A percentile compares a stretch with the other conserved stretches of the same genome.
Evolutionary conservation across 2,329 filamentous ascomycete species (phyloP).

Genomic region (Huntiella omanensis): DNA sequence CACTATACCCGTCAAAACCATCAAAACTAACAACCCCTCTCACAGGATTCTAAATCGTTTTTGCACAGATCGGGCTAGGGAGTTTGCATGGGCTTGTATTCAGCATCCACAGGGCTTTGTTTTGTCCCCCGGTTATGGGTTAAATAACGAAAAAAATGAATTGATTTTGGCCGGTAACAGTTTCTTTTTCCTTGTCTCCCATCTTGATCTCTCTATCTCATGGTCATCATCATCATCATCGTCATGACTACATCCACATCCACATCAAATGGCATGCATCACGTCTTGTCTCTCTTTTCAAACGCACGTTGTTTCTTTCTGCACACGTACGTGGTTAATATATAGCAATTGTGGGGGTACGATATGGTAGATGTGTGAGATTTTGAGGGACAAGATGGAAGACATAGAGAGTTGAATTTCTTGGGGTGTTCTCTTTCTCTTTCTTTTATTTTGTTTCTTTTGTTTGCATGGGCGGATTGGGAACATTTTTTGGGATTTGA

Average conservation of each 20-base stretch:
- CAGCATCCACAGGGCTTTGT: slow-evolving; percentile 26
- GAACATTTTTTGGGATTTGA: too few relatives aligned
- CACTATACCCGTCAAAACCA: neutral
- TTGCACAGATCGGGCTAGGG: slow-evolving; percentile 25
- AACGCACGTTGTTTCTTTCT: too few relatives aligned
- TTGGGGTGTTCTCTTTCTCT: neutral
- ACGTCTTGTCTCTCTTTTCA: too few relatives aligned
- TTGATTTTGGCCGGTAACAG: slow-evolving; percentile 12
- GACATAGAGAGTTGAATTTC: neutral
- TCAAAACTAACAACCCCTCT: neutral
- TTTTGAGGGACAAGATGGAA: too few relatives aligned
- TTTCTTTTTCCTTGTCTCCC: slow-evolving; percentile 1
- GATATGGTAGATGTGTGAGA: too few relatives aligned
- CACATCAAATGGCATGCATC: too few relatives aligned
- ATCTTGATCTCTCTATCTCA: too few relatives aligned
- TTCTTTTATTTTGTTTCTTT: neutral
- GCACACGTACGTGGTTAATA: too few relatives aligned
- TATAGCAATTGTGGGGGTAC: too few relatives aligned
- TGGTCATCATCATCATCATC: too few relatives aligned
- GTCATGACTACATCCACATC: too few relatives aligned
- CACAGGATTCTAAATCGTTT: slow-evolving; percentile 24
- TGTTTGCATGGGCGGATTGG: too few relatives aligned
- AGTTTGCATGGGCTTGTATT: slow-evolving; percentile 29
- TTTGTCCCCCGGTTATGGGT: slow-evolving; percentile 20
- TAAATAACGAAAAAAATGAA: slow-evolving; percentile 20